These are phyloP conservation scores for Paramecium tetraurelia DNA, from an alignment of 73 alveolate species.

Conservation along the genomic window DNA sequence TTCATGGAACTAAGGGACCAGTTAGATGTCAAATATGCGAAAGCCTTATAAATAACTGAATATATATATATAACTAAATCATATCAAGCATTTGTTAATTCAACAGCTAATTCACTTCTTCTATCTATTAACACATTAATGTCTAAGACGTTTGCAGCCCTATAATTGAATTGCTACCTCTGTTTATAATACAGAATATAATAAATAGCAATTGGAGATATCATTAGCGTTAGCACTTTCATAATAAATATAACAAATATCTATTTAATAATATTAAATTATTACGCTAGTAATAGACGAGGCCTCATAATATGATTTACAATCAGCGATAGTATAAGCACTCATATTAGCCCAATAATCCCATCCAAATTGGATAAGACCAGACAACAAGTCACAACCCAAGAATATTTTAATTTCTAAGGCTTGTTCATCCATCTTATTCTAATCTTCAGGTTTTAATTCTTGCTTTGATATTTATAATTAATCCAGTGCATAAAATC, in stretches of 20 bases:
- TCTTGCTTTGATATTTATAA: neutral
- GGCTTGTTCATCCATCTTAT: neutral
- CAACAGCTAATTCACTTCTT: slow-evolving; percentile 39
- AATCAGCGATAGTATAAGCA: neutral
- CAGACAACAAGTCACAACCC: neutral
- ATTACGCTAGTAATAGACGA: neutral
- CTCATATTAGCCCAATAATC: slow-evolving; percentile 45
- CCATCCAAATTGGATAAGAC: slow-evolving; percentile 37
- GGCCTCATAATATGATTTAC: slow-evolving; percentile 39
- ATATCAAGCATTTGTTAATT: slow-evolving; percentile 37
- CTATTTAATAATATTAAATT: neutral
- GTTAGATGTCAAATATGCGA: neutral
- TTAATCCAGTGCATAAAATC: slow-evolving; percentile 41
- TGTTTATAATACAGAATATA: neutral
- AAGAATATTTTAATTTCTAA: slow-evolving; percentile 7
- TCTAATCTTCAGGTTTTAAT: neutral
- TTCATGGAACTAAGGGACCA: neutral
- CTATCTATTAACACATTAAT: slow-evolving; percentile 20
- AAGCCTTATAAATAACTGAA: neutral
- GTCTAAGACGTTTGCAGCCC: slow-evolving; percentile 31
- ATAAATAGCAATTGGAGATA: slow-evolving; percentile 14
- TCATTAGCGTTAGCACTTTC: neutral
- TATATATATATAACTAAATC: neutral
- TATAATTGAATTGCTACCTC: neutral
- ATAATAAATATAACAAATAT: neutral